Base-by-base conservation (phyloP, 164 flowering plant species). In the Euptelea pleiosperma region DNA sequence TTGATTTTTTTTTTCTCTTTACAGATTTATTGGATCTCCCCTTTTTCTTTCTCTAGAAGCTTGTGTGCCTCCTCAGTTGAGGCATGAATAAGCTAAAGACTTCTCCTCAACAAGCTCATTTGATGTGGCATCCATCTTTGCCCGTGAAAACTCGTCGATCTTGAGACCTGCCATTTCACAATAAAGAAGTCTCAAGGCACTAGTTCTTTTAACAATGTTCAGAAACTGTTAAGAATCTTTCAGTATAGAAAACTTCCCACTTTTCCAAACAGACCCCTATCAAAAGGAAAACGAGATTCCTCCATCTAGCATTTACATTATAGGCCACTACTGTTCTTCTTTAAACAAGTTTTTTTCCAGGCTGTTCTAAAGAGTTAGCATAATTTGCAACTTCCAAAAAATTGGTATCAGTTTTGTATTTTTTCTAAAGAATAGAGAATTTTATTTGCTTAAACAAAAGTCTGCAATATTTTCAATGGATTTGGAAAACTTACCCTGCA, bases 51-150 rank as follows among this genome's bases (percentile, higher is more conserved):
- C 1, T 48, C 25, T 59, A 8, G 24, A 34, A 49, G 44, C 40
- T 51, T 41, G 18, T 46, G 47, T 26, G 12, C 31, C 11, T 40
- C 66, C 48, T 64, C 52, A 68, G 28, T 59, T 66, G 50, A 91
- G 89, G 71, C 87, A 82, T 24, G 89, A 84, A 70, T 84, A 69
- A 7, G 96, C 97, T 56, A 86, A 61, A 11, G 79, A 22, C 63
- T 75, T 86, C 77, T 91, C 97, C 70, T 87, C 91, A 14, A 65
- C 53, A 15, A 86, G 87, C 75, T 91, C 96, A 31, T 77, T 58
- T 11, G 82, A 82, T 9, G 96, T 75, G 6, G 75, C 81, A 66
- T 91, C 96, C 96, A 91, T 75, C 74, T 81, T 87, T 26, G 58
- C 59, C 72, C 87, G 79, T 25, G 96, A 87, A 58, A 87, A 75